phyloP scores from a whole-genome alignment of 2,329 filamentous ascomycete species.

The Endoconidiophora laricicola region DNA sequence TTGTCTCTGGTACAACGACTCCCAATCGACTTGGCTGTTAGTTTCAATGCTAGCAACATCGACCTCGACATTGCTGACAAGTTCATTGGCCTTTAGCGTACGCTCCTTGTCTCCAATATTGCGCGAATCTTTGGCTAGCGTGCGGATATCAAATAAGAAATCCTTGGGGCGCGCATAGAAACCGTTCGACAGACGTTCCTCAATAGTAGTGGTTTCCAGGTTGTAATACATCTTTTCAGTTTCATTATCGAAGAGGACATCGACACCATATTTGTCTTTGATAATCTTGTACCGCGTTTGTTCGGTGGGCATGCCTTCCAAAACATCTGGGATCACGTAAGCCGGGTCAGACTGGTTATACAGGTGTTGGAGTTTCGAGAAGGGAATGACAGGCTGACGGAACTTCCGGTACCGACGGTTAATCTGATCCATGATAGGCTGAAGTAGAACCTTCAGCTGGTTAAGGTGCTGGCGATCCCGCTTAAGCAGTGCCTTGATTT shows the following conservation, averaged over 20 bases:
- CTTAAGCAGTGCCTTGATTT: slow-evolving; percentile 65
- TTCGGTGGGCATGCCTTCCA: slow-evolving; percentile 29
- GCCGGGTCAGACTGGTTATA: slow-evolving; percentile 69
- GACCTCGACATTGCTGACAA: slow-evolving; percentile 84
- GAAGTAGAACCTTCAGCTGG: slow-evolving; percentile 70
- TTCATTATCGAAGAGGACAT: slow-evolving; percentile 57
- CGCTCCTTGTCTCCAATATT: slow-evolving; percentile 69
- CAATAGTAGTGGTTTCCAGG: slow-evolving; percentile 78
- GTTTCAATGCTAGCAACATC: slow-evolving; percentile 66
- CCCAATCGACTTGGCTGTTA: slow-evolving; percentile 56
- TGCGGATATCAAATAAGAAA: slow-evolving; percentile 75
- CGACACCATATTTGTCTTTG: slow-evolving; percentile 61
- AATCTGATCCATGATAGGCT: slow-evolving; percentile 95
- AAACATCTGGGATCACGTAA: slow-evolving; percentile 41
- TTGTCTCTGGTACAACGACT: slow-evolving; percentile 62
- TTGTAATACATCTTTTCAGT: slow-evolving; percentile 89
- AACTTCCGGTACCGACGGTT: slow-evolving; percentile 83
- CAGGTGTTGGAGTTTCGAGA: slow-evolving; percentile 59
- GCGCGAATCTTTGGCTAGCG: slow-evolving; percentile 69
- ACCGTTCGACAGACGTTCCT: slow-evolving; percentile 90
- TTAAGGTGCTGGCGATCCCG: slow-evolving; percentile 74
- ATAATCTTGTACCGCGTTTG: slow-evolving; percentile 63
- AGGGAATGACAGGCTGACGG: slow-evolving; percentile 60
- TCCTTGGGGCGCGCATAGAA: slow-evolving; percentile 86
- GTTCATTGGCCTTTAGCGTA: slow-evolving; percentile 74